Conservation (phyloP, 2,329 filamentous ascomycete genomes). For the Aureobasidium sp. region DNA sequence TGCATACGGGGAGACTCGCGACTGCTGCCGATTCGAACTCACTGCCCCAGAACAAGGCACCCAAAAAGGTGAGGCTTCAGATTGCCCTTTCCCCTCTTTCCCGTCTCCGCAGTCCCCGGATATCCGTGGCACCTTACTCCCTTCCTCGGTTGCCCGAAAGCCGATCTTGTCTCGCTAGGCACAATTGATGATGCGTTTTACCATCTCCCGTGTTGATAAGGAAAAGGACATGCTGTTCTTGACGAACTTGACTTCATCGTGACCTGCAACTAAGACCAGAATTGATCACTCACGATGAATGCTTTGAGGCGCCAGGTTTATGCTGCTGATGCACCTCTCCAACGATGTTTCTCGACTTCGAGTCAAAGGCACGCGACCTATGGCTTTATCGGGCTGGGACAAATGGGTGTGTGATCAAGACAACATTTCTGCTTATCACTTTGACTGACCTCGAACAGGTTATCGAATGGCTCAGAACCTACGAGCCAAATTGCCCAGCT, state of each 20-base stretch:
- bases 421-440: neutral
- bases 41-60: neutral
- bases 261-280: neutral
- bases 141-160: constrained; percentile 3
- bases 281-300: neutral
- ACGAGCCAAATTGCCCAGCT: constrained; percentile 55
- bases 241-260: neutral
- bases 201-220: neutral
- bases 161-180: neutral
- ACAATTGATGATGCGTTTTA: neutral
- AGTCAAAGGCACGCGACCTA: constrained; percentile 37
- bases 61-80: neutral
- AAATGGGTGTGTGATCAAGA: constrained; percentile 37
- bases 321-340: constrained; percentile 19
- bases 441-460: constrained; percentile 37
- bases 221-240: neutral
- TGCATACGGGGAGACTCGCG: neutral
- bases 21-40: too few relatives aligned
- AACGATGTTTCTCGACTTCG: constrained; percentile 39
- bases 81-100: constrained; percentile 3
- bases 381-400: constrained; percentile 45
- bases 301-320: constrained; percentile 14
- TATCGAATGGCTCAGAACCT: constrained; percentile 69
- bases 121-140: constrained; percentile 8
- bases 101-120: constrained; percentile 1